A percentile compares a stretch with the other conserved stretches of the same genome.
These are phyloP conservation scores for Neurospora sp. DNA, from an alignment of 495 filamentous ascomycete genomes.

Conservation along the genomic window DNA sequence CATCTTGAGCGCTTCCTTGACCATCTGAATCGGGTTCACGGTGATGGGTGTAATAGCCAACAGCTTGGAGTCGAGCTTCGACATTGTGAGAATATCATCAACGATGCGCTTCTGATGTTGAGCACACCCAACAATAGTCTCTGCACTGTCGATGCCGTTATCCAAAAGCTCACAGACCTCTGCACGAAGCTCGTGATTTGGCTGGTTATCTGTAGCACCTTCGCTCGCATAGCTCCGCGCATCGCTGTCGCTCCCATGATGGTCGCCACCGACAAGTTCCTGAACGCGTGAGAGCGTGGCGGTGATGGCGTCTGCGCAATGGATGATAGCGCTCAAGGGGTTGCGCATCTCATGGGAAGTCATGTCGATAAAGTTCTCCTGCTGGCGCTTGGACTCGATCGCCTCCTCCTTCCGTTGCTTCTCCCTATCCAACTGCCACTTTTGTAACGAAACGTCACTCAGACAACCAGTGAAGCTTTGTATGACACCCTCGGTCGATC, in stretches of 20 bases:
- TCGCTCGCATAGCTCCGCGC: neutral
- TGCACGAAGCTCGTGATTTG: slow-evolving; percentile 2
- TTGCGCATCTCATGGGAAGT: slow-evolving; percentile 72
- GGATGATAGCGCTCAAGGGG: slow-evolving; percentile 60
- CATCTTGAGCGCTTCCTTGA: slow-evolving; percentile 56
- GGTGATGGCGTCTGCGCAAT: slow-evolving; percentile 51
- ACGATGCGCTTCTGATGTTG: slow-evolving; percentile 74
- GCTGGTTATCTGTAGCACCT: neutral
- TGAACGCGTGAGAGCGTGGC: slow-evolving; percentile 21
- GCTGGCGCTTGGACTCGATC: slow-evolving; percentile 34
- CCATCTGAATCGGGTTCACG: slow-evolving; percentile 52
- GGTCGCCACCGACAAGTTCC: slow-evolving; percentile 13
- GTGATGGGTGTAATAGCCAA: slow-evolving; percentile 58
- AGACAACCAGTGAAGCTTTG: slow-evolving; percentile 28
- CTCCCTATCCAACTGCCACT: slow-evolving; percentile 28
- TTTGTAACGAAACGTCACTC: slow-evolving; percentile 29
- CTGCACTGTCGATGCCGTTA: slow-evolving; percentile 54
- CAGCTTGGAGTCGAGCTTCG: slow-evolving; percentile 66
- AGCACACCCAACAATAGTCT: slow-evolving; percentile 66
- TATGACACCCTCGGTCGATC: slow-evolving; percentile 18
- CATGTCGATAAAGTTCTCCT: slow-evolving; percentile 71
- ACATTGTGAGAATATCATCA: slow-evolving; percentile 68
- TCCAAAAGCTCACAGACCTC: slow-evolving; percentile 31
- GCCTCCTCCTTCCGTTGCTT: slow-evolving; percentile 33
- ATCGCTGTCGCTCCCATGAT: neutral